phyloP scores from a whole-genome alignment of 2,329 filamentous ascomycete genomes.

The Venturia nashicola region DNA sequence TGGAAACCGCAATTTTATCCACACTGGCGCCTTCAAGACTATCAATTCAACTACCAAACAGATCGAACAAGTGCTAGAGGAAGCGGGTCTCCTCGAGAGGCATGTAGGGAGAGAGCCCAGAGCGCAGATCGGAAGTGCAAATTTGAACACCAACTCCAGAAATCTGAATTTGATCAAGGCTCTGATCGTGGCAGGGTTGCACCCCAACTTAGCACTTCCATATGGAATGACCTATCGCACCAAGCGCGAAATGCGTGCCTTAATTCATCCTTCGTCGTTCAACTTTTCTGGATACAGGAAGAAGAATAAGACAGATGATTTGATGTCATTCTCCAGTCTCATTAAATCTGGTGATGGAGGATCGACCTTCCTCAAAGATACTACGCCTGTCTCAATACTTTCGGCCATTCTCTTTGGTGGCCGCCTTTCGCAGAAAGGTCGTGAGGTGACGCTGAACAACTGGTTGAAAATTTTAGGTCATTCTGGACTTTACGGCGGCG shows the following conservation, averaged over 20 bases:
- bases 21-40: neutral
- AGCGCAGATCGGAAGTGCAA: conserved; percentile 12
- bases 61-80: conserved; percentile 5
- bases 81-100: conserved; percentile 13
- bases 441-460: neutral
- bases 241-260: conserved; percentile 7
- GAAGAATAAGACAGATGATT: too few relatives aligned
- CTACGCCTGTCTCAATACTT: conserved; percentile 17
- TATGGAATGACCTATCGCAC: conserved; percentile 14
- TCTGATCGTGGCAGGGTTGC: conserved; percentile 32
- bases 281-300: conserved; percentile 9
- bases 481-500: neutral
- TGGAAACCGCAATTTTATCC: neutral
- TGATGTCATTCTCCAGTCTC: conserved; percentile 10
- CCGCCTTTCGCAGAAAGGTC: neutral
- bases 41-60: neutral
- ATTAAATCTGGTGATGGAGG: conserved; percentile 6
- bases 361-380: conserved; percentile 16
- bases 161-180: conserved; percentile 33
- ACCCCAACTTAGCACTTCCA: conserved; percentile 32
- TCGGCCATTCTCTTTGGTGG: conserved; percentile 19
- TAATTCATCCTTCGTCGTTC: neutral
- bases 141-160: conserved; percentile 33
- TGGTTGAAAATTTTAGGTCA: neutral
- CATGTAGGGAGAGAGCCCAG: neutral